Evolutionary conservation across 257 asterid genomes (phyloP).

Genomic region (Ocimum tenuiflorum): DNA sequence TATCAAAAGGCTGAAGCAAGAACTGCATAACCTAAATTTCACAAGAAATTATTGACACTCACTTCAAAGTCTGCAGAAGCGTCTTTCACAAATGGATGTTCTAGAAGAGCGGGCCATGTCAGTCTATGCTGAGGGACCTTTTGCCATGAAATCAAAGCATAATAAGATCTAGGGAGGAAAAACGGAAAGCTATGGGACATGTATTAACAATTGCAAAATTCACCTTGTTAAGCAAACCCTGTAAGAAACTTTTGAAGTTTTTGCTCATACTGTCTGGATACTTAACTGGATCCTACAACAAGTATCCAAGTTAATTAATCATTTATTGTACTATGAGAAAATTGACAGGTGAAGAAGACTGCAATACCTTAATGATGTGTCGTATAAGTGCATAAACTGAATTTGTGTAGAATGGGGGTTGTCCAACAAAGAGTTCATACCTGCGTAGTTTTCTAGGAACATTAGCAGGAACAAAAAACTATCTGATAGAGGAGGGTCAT

Average conservation of each 20-base stretch:
- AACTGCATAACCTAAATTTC: slow-evolving; percentile 12
- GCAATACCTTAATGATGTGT: slow-evolving; percentile 78
- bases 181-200: background rate
- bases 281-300: slow-evolving; percentile 87
- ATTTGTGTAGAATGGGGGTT: slow-evolving; percentile 97
- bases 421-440: slow-evolving; percentile 97
- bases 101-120: slow-evolving; percentile 97
- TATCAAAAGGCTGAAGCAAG: background rate
- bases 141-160: slow-evolving; percentile 17
- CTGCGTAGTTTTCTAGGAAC: slow-evolving; percentile 31
- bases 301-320: slow-evolving; percentile 13
- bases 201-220: slow-evolving; percentile 15
- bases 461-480: slow-evolving; percentile 2
- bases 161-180: slow-evolving; percentile 23
- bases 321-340: slow-evolving; percentile 4
- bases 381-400: slow-evolving; percentile 96
- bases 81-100: slow-evolving; percentile 87
- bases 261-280: slow-evolving; percentile 92
- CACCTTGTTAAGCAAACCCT: slow-evolving; percentile 95
- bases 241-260: slow-evolving; percentile 70
- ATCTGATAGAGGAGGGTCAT: background rate
- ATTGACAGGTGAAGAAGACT: slow-evolving; percentile 5
- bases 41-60: slow-evolving; percentile 25
- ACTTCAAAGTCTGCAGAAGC: slow-evolving; percentile 40
- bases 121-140: slow-evolving; percentile 91